Percentiles rank a stretch among this genome's conserved stretches.
Conservation (phyloP, 805 yeast genomes). For the Brettanomyces sp. region DNA sequence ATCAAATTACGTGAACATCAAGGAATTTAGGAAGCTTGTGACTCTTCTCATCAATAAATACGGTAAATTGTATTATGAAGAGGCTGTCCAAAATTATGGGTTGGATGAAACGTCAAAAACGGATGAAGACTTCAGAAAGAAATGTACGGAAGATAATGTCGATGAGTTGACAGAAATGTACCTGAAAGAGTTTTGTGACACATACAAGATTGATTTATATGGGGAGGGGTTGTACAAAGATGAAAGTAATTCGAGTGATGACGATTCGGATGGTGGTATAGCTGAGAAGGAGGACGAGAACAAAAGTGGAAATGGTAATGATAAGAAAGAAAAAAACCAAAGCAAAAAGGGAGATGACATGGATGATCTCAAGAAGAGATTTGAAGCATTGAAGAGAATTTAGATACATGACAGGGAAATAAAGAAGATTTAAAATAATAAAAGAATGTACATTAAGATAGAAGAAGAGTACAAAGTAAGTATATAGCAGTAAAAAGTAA, state of each 20-base stretch:
- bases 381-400: slow-evolving; percentile 37
- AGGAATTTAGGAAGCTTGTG: slow-evolving; percentile 17
- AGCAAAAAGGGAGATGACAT: slow-evolving; percentile 8
- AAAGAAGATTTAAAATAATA: not conserved
- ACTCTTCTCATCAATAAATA: slow-evolving; percentile 13
- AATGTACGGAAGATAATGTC: slow-evolving; percentile 20
- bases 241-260: not conserved
- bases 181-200: slow-evolving; percentile 20
- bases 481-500: not conserved
- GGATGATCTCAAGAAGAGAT: slow-evolving; percentile 23
- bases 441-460: not conserved
- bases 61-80: slow-evolving; percentile 17
- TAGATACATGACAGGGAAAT: slow-evolving; percentile 3
- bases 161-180: slow-evolving; percentile 18
- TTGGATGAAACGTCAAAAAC: slow-evolving; percentile 1
- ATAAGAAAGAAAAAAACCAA: not conserved
- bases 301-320: slow-evolving; percentile 5
- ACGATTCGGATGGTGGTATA: slow-evolving; percentile 2
- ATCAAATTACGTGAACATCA: slow-evolving; percentile 12
- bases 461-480: not conserved
- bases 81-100: slow-evolving; percentile 8
- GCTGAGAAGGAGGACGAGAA: not conserved
- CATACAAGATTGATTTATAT: slow-evolving; percentile 20
- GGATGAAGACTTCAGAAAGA: slow-evolving; percentile 9
- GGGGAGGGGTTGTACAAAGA: slow-evolving; percentile 9